Conservation (phyloP, 129 eudicot genomes). For the Erigeron canadensis region DNA sequence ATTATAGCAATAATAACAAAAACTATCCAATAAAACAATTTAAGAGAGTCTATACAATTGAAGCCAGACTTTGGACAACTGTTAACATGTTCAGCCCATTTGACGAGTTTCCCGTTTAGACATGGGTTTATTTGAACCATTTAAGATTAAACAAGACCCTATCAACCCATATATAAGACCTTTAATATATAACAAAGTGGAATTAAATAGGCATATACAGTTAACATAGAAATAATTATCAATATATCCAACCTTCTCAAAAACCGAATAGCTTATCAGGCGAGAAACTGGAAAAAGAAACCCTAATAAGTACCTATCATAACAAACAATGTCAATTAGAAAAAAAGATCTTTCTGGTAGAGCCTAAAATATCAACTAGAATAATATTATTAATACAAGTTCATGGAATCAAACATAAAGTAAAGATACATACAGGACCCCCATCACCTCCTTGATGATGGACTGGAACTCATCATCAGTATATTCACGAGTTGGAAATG, state of each 20-base stretch:
- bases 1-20: too few species aligned
- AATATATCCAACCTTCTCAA: slow-evolving; percentile 73
- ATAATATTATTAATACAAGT: slow-evolving; percentile 4
- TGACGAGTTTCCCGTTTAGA: too few species aligned
- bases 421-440: slow-evolving; percentile 75
- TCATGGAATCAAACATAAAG: background rate
- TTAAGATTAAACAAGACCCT: too few species aligned
- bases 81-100: too few species aligned
- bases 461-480: slow-evolving; percentile 99
- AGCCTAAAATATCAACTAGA: background rate
- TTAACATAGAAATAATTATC: slow-evolving; percentile 12
- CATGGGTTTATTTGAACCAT: too few species aligned
- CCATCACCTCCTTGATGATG: slow-evolving; percentile 94
- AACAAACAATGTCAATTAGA: slow-evolving; percentile 18
- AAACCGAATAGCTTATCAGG: slow-evolving; percentile 87
- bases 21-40: too few species aligned
- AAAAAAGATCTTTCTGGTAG: background rate
- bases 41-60: too few species aligned
- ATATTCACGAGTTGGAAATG: slow-evolving; percentile 99
- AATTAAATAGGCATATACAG: slow-evolving; percentile 7
- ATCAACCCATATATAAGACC: too few species aligned
- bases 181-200: background rate
- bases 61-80: too few species aligned
- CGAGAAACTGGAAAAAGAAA: slow-evolving; percentile 98
- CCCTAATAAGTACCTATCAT: slow-evolving; percentile 85